phyloP scores from a whole-genome alignment of 805 yeast genomes.

The Komagataella kurtzmanii region DNA sequence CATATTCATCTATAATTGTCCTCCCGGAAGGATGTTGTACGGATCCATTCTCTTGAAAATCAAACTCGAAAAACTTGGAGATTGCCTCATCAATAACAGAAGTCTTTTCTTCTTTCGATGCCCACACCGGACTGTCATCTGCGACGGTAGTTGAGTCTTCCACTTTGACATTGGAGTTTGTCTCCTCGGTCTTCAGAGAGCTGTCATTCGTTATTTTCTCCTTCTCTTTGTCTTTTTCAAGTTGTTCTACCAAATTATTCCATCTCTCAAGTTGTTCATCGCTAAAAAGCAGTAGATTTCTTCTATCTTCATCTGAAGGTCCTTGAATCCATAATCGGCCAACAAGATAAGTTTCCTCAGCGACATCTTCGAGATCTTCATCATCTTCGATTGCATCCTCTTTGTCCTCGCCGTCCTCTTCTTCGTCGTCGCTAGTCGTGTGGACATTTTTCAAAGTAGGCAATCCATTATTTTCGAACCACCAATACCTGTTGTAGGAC shows the following conservation, averaged over 20 bases:
- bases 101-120: neutral
- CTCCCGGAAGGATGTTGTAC: conserved; percentile 11
- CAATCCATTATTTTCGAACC: conserved; percentile 83
- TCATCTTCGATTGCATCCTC: conserved; percentile 25
- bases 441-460: conserved; percentile 24
- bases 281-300: conserved; percentile 8
- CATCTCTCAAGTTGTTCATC: conserved; percentile 27
- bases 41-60: conserved; percentile 12
- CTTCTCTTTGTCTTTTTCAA: neutral
- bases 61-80: conserved; percentile 16
- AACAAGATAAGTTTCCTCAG: conserved; percentile 54
- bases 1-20: conserved; percentile 21
- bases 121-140: neutral
- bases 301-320: conserved; percentile 40
- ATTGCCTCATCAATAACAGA: conserved; percentile 12
- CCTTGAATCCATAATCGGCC: conserved; percentile 91
- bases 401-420: conserved; percentile 24
- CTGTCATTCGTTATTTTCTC: neutral
- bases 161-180: neutral
- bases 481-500: conserved; percentile 82
- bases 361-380: conserved; percentile 31
- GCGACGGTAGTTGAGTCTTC: neutral
- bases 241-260: conserved; percentile 6
- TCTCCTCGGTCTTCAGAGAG: neutral
- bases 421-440: conserved; percentile 10